Percentiles rank a stretch among this genome's conserved stretches.
Conservation (phyloP, 78 protist species). For the Polysphondylium violaceum region DNA sequence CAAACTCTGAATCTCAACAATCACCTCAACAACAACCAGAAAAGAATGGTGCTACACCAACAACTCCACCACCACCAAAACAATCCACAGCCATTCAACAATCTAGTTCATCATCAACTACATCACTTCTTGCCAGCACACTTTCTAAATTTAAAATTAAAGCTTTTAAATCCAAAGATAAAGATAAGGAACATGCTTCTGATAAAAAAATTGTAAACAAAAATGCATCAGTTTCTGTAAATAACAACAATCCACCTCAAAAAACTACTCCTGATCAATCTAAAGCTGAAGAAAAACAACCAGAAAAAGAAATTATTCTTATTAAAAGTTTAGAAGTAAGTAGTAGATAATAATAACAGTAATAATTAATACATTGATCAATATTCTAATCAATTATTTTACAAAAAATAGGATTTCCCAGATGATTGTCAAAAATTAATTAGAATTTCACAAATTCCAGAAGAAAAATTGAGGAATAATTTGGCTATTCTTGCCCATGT, state of each 20-base stretch:
- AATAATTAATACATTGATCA: not conserved
- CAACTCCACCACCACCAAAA: slow-evolving; percentile 23
- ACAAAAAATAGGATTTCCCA: slow-evolving; percentile 61
- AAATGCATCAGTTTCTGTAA: not conserved
- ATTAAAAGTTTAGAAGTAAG: slow-evolving; percentile 35
- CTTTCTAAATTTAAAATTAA: slow-evolving; percentile 9
- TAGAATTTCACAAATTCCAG: slow-evolving; percentile 41
- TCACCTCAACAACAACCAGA: not conserved
- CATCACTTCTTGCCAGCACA: not conserved
- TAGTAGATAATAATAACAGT: not conserved
- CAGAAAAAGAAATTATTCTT: slow-evolving; percentile 35
- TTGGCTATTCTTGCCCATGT: slow-evolving; percentile 36
- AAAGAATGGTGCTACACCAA: not conserved
- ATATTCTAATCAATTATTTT: not conserved
- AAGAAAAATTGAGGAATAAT: slow-evolving; percentile 42
- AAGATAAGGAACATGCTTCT: not conserved
- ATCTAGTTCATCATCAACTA: not conserved
- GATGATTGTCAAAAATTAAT: slow-evolving; percentile 58
- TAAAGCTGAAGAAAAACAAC: slow-evolving; percentile 15
- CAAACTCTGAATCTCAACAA: not conserved
- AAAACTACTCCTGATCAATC: slow-evolving; percentile 1
- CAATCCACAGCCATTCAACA: not conserved
- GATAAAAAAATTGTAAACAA: not conserved
- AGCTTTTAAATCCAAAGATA: not conserved
- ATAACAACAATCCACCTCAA: not conserved